Conservation (phyloP, 2,329 filamentous ascomycete species). For the Onygenales sp. region DNA sequence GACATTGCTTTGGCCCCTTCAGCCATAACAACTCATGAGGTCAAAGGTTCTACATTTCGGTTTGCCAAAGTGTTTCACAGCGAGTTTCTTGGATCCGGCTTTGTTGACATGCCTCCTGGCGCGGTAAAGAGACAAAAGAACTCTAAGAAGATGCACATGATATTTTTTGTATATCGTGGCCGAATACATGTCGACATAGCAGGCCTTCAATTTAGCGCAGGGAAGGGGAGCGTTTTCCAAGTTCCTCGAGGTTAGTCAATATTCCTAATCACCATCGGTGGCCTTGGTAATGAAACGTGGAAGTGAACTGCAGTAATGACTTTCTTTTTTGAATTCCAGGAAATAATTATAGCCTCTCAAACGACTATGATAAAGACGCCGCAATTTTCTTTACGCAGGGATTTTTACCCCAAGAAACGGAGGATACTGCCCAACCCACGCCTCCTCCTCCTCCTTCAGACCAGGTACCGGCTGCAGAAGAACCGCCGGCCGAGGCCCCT, state of each 20-base stretch:
- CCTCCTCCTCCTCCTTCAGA: slow-evolving; percentile 6
- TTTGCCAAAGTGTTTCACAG: slow-evolving; percentile 81
- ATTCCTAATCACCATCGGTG: not conserved
- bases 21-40: slow-evolving; percentile 49
- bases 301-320: not conserved
- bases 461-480: not conserved
- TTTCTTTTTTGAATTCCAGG: slow-evolving; percentile 42
- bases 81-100: slow-evolving; percentile 79
- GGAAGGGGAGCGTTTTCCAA: slow-evolving; percentile 83
- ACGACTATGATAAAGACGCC: slow-evolving; percentile 62
- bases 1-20: slow-evolving; percentile 52
- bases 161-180: slow-evolving; percentile 82
- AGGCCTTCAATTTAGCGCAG: slow-evolving; percentile 60
- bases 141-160: slow-evolving; percentile 91
- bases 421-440: slow-evolving; percentile 16
- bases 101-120: slow-evolving; percentile 78
- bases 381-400: slow-evolving; percentile 90
- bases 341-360: slow-evolving; percentile 86
- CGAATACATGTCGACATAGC: slow-evolving; percentile 65
- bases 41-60: slow-evolving; percentile 61
- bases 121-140: slow-evolving; percentile 86
- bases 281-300: not conserved
- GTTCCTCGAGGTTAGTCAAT: slow-evolving; percentile 68
- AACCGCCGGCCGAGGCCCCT: not conserved
- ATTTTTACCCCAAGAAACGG: slow-evolving; percentile 46